A percentile compares a stretch with the other conserved stretches of the same genome.
Conservation (phyloP, 257 asterid species). For the Nicotiana sylvestris region DNA sequence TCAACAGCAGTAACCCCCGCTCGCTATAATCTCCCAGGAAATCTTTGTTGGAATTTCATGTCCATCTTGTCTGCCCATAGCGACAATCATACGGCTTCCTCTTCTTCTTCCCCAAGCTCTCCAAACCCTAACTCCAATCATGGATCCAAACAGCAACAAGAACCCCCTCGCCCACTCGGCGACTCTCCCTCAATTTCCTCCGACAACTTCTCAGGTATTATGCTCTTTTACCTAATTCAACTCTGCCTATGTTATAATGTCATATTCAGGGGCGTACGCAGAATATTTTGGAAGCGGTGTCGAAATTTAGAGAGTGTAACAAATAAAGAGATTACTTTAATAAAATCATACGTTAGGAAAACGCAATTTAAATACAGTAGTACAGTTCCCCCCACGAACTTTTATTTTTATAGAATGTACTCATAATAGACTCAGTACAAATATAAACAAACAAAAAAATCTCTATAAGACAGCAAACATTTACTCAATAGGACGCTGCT, state of each 20-base stretch:
- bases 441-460: too few relatives aligned
- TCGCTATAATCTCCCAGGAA: not conserved
- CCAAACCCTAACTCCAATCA: constrained; percentile 28
- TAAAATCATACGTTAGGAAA: too few relatives aligned
- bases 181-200: constrained; percentile 1
- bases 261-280: not conserved
- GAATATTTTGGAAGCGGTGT: too few relatives aligned
- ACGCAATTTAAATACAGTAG: too few relatives aligned
- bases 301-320: too few relatives aligned
- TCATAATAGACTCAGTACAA: too few relatives aligned
- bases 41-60: constrained; percentile 49
- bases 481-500: too few relatives aligned
- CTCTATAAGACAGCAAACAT: too few relatives aligned
- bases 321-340: too few relatives aligned
- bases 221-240: not conserved
- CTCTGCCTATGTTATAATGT: not conserved
- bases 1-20: not conserved
- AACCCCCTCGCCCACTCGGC: not conserved
- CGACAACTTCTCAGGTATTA: constrained; percentile 35
- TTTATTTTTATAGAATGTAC: too few relatives aligned
- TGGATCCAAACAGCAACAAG: constrained; percentile 34
- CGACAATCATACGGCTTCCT: constrained; percentile 41
- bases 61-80: constrained; percentile 74
- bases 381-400: too few relatives aligned
- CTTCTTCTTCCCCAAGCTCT: constrained; percentile 35